phyloP scores from a whole-genome alignment of 2,329 filamentous ascomycete species.

The Dothistroma pini region DNA sequence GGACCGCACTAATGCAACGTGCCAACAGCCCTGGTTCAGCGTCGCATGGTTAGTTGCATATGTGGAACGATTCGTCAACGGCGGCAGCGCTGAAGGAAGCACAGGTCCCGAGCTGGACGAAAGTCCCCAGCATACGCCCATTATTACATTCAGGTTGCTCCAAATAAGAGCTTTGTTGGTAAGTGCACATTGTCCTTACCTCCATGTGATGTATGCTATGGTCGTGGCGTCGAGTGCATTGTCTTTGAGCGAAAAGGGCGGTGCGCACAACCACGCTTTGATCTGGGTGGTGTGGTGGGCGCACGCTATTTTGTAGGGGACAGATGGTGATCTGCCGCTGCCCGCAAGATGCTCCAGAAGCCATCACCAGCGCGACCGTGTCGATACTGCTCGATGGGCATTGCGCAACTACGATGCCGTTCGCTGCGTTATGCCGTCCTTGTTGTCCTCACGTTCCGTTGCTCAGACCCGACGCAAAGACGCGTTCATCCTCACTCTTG shows the following conservation, averaged over 20 bases:
- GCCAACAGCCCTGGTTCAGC: conserved; percentile 67
- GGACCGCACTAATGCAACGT: conserved; percentile 18
- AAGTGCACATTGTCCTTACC: conserved; percentile 34
- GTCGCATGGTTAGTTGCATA: conserved; percentile 64
- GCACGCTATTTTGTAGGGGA: not conserved
- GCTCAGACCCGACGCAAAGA: not conserved
- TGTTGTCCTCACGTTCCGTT: too few relatives aligned
- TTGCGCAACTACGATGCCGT: too few relatives aligned
- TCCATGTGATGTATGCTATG: conserved; percentile 2
- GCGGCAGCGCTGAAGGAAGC: conserved; percentile 7
- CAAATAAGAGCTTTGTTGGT: conserved; percentile 68
- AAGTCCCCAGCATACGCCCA: conserved; percentile 77
- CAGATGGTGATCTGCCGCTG: not conserved
- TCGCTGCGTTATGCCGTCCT: too few relatives aligned
- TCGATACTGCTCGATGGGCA: too few relatives aligned
- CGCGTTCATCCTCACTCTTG: not conserved
- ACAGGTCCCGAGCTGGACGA: conserved; percentile 70
- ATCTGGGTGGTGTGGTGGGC: not conserved
- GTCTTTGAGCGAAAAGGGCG: not conserved
- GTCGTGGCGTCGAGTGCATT: not conserved
- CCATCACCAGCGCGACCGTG: not conserved
- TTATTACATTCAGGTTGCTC: conserved; percentile 83
- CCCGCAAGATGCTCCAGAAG: not conserved
- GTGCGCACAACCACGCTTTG: not conserved
- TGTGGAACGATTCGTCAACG: not conserved